A percentile compares a stretch with the other conserved stretches of the same genome.
Evolutionary conservation across 306 rosid genomes (phyloP).

Genomic region (Vigna radiata): DNA sequence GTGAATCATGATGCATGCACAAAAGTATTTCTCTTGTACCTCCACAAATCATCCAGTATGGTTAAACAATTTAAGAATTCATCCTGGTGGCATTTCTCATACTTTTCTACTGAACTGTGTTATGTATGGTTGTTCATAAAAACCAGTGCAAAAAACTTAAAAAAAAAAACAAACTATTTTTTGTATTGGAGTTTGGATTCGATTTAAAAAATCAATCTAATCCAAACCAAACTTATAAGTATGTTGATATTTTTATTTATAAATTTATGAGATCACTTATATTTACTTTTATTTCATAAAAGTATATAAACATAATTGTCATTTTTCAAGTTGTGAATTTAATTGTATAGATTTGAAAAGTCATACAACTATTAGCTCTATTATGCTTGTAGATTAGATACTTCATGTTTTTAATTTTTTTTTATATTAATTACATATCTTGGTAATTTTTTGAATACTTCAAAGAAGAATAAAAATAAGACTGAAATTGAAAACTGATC

Average conservation of each 20-base stretch:
- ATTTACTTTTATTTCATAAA: not conserved
- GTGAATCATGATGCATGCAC: constrained; percentile 10
- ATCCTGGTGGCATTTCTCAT: constrained; percentile 32
- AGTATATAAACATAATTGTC: not conserved
- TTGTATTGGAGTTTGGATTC: not conserved
- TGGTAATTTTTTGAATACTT: not conserved
- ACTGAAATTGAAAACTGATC: not conserved
- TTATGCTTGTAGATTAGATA: not conserved
- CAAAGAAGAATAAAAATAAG: not conserved
- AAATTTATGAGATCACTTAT: not conserved
- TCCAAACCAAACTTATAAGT: not conserved
- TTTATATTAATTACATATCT: not conserved
- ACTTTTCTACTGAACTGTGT: constrained; percentile 37
- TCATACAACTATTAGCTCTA: not conserved
- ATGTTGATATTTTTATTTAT: not conserved
- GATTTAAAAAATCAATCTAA: not conserved
- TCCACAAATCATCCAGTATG: constrained; percentile 29
- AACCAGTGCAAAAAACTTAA: not conserved
- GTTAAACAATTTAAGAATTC: not conserved
- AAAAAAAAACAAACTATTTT: no score
- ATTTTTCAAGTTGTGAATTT: not conserved
- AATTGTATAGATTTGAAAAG: not conserved
- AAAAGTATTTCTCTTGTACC: constrained; percentile 31
- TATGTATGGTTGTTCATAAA: not conserved
- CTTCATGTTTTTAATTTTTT: not conserved